Conservation (phyloP, 2,329 filamentous ascomycete species). For the Epichloe coenophiala region DNA sequence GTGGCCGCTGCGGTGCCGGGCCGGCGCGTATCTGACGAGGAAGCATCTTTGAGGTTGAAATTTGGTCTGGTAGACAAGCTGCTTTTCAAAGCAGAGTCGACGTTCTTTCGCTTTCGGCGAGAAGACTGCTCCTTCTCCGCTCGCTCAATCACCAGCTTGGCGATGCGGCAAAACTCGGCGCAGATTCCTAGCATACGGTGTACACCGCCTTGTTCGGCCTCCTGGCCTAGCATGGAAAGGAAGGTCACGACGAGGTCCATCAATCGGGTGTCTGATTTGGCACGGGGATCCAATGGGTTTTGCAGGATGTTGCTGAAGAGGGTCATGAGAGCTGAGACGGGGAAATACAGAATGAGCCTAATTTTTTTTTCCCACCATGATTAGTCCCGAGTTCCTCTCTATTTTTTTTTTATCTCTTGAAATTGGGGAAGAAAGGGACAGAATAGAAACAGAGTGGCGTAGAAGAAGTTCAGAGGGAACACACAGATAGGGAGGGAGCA, state of each 20-base stretch:
- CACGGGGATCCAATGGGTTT: slow-evolving; percentile 80
- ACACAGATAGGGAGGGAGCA: background rate
- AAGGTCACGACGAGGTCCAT: slow-evolving; percentile 94
- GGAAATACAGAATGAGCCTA: slow-evolving; percentile 89
- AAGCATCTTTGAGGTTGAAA: background rate
- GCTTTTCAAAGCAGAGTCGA: slow-evolving; percentile 26
- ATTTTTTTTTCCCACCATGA: too few species aligned
- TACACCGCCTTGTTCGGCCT: slow-evolving; percentile 80
- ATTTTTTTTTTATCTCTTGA: background rate
- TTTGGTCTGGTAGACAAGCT: background rate
- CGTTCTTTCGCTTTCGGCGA: slow-evolving; percentile 72
- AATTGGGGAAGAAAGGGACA: background rate
- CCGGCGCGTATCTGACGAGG: slow-evolving; percentile 4
- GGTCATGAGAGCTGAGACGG: slow-evolving; percentile 86
- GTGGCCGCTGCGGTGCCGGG: background rate
- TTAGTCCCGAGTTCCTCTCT: too few species aligned
- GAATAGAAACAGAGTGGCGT: background rate
- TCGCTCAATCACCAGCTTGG: slow-evolving; percentile 80
- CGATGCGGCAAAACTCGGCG: slow-evolving; percentile 92
- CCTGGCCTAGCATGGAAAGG: slow-evolving; percentile 73
- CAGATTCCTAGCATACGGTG: slow-evolving; percentile 90
- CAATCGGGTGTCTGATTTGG: slow-evolving; percentile 74
- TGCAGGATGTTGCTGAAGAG: slow-evolving; percentile 94
- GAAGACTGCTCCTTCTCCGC: slow-evolving; percentile 72
- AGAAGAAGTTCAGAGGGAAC: background rate